phyloP scores from a whole-genome alignment of 2,329 filamentous ascomycete species.

The Diatrype stigma region DNA sequence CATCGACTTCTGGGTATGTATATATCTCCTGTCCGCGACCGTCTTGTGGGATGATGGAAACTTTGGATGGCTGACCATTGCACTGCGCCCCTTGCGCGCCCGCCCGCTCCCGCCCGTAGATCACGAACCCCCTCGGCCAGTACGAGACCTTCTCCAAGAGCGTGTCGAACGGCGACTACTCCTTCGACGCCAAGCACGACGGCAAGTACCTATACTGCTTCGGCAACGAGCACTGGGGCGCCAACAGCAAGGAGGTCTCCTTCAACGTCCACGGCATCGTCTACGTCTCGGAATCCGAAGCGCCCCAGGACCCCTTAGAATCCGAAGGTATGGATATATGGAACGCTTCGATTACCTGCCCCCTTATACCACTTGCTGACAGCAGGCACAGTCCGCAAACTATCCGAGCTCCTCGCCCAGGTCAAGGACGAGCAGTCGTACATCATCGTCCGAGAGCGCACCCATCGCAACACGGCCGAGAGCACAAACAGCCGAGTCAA shows the following conservation, averaged over 20 bases:
- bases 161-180: conserved; percentile 87
- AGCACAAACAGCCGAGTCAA: conserved; percentile 97
- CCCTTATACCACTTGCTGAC: background rate
- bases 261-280: conserved; percentile 99
- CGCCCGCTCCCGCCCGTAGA: conserved; percentile 39
- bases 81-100: too few species aligned
- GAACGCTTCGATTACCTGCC: background rate
- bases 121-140: conserved; percentile 71
- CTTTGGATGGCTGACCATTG: conserved; percentile 19
- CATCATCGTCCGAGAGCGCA: conserved; percentile 91
- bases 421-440: conserved; percentile 98
- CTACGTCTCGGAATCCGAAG: conserved; percentile 86
- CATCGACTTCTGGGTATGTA: conserved; percentile 92
- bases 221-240: conserved; percentile 97
- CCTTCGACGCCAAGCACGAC: conserved; percentile 79
- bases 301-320: conserved; percentile 82
- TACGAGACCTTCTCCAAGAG: conserved; percentile 77
- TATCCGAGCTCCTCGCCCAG: conserved; percentile 81
- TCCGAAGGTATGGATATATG: conserved; percentile 63
- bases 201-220: conserved; percentile 97
- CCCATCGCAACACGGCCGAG: conserved; percentile 96
- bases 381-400: conserved; percentile 62
- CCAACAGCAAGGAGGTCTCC: conserved; percentile 93
- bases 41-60: conserved; percentile 2
- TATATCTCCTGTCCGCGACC: too few species aligned